Evolutionary conservation across 495 filamentous ascomycete genomes (phyloP).

Genomic region (Astrothelium subdiscretum): DNA sequence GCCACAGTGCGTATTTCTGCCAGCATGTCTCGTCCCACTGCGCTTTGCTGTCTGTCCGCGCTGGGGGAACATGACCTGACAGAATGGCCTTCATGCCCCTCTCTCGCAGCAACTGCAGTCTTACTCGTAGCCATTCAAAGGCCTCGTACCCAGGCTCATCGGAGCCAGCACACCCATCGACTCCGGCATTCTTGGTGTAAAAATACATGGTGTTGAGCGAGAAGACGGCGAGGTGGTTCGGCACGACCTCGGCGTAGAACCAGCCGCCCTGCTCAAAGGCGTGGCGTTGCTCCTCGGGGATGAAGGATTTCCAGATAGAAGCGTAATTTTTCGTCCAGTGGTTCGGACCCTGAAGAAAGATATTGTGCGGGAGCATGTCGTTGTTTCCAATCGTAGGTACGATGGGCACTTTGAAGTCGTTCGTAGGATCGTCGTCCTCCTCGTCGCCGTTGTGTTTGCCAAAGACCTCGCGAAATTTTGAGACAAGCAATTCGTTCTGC

Average conservation of each 20-base stretch:
- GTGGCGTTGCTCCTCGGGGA: slow-evolving; percentile 88
- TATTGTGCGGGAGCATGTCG: slow-evolving; percentile 95
- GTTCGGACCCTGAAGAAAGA: slow-evolving; percentile 75
- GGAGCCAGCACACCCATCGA: slow-evolving; percentile 71
- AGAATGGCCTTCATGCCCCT: slow-evolving; percentile 91
- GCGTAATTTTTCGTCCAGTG: slow-evolving; percentile 62
- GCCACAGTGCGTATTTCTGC: slow-evolving; percentile 93
- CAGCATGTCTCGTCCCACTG: slow-evolving; percentile 93
- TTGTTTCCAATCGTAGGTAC: slow-evolving; percentile 93
- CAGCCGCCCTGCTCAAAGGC: slow-evolving; percentile 86
- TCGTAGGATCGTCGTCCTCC: slow-evolving; percentile 37
- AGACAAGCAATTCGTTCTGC: slow-evolving; percentile 61
- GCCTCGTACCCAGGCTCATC: slow-evolving; percentile 84
- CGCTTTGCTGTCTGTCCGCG: slow-evolving; percentile 66
- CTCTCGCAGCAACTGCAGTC: slow-evolving; percentile 68
- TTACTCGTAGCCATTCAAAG: slow-evolving; percentile 92
- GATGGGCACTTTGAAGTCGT: slow-evolving; percentile 61
- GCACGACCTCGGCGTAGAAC: slow-evolving; percentile 89
- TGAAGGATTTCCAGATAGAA: slow-evolving; percentile 71
- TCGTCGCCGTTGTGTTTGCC: slow-evolving; percentile 34
- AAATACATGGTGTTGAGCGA: slow-evolving; percentile 97
- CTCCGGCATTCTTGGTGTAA: slow-evolving; percentile 79
- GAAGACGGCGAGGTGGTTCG: slow-evolving; percentile 74
- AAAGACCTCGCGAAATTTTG: slow-evolving; percentile 68
- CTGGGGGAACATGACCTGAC: slow-evolving; percentile 88